Evolutionary conservation across 2,329 filamentous ascomycete species (phyloP), one percentile per base, ranked within the genome.

Genomic region (Neofusicoccum parvum): DNA sequence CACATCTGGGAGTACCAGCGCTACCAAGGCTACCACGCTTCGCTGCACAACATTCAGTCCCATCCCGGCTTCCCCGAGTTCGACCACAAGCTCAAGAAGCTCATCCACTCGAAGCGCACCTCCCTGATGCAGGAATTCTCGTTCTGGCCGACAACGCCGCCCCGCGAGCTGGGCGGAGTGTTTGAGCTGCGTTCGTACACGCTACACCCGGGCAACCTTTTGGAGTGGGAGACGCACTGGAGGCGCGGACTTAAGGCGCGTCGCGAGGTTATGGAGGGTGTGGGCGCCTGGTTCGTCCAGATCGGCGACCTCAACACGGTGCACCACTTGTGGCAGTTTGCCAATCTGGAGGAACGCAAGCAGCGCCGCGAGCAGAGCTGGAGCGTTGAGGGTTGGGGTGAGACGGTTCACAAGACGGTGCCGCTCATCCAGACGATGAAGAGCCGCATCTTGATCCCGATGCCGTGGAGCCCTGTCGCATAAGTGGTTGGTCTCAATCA

Each of bases 1-100:
- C 95, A 99, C 78, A 99, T 99, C 74, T 99, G 95, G 95, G 95
- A 99, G 80, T 99, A 99, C 79, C 94, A 98, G 80, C 90, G 94
- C 73, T 99, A 98, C 81, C 86, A 94, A 72, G 95, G 95, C 67
- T 98, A 98, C 80, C 95, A 99, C 80, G 88, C 90, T 67, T 98
- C 95, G 20, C 85, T 97, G 53, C 87, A 97, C 82, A 87, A 86
- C 71, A 97, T 98, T 70, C 88, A 92, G 67, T 82, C 85, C 71
- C 92, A 96, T 73, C 91, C 92, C 68, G 92, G 93, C 17, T 98
- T 92, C 77, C 81, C 88, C 70, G 90, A 87, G 10, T 97, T 97
- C 75, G 92, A 97, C 76, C 82, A 82, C 68, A 91, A 94, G 80
- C 89, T 99, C 62, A 94, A 93, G 79, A 85, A 82, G n/a, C 83